Percentiles rank a stretch among this genome's conserved stretches.
Evolutionary conservation across 2,329 filamentous ascomycete species (phyloP).

Genomic region (Coniella vitis): DNA sequence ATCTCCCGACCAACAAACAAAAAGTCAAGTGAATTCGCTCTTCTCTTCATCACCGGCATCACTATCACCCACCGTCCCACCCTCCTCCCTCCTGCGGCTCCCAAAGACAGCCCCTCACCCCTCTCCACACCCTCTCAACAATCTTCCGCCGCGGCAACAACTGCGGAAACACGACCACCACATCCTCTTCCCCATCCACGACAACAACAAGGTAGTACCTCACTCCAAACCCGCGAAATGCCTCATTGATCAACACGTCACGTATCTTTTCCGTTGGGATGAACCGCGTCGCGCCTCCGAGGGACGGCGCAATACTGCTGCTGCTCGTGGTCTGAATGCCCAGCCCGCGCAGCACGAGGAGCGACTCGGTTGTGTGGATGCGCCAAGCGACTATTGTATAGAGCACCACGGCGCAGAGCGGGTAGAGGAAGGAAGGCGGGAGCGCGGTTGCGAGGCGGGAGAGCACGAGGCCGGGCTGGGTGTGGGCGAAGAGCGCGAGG

Average conservation of each 20-base stretch:
- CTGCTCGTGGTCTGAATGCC: slow-evolving; percentile 79
- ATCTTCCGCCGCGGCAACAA: slow-evolving; percentile 68
- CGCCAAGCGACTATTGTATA: slow-evolving; percentile 37
- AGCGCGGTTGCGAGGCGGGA: slow-evolving; percentile 26
- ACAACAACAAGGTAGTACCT: slow-evolving; percentile 84
- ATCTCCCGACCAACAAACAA: too few species aligned
- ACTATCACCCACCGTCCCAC: slow-evolving; percentile 11
- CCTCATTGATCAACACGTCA: slow-evolving; percentile 92
- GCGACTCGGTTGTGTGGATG: slow-evolving; percentile 63
- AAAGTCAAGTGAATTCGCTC: too few species aligned
- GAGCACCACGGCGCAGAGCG: slow-evolving; percentile 29
- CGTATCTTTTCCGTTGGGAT: slow-evolving; percentile 90
- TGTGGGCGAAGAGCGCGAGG: slow-evolving; percentile 21
- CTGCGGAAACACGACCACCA: slow-evolving; percentile 90
- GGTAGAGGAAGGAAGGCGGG: slow-evolving; percentile 34
- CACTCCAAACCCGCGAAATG: slow-evolving; percentile 87
- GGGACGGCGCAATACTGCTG: slow-evolving; percentile 52
- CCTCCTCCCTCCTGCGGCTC: slow-evolving; percentile 38
- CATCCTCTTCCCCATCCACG: slow-evolving; percentile 78
- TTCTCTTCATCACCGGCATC: neutral
- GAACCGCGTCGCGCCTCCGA: slow-evolving; percentile 44
- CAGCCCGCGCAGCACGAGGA: slow-evolving; percentile 80
- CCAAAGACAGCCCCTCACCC: slow-evolving; percentile 74
- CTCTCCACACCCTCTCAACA: slow-evolving; percentile 86
- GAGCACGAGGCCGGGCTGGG: slow-evolving; percentile 28